These are phyloP conservation scores for Ceratocystis papillata DNA, from an alignment of 2,329 filamentous ascomycete species.

Conservation along the genomic window DNA sequence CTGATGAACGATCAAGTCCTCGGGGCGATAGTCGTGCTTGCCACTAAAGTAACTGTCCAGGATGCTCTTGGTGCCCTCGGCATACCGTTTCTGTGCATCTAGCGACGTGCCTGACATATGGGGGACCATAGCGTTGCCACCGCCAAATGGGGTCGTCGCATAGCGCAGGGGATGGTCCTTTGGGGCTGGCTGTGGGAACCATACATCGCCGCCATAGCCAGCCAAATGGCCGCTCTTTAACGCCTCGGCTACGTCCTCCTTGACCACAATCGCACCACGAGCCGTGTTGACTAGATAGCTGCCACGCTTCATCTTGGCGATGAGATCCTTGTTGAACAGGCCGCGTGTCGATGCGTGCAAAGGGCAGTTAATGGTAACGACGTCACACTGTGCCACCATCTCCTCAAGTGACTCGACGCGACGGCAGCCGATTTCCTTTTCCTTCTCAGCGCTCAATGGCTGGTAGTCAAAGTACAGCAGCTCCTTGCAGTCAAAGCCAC, in stretches of 20 bases:
- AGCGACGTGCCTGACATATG: constrained; percentile 99
- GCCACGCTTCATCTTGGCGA: constrained; percentile 98
- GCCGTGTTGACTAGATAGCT: constrained; percentile 98
- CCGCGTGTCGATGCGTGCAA: constrained; percentile 96
- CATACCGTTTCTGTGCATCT: constrained; percentile 90
- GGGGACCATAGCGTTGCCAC: constrained; percentile 96
- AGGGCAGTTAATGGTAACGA: constrained; percentile 99
- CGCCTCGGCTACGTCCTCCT: constrained; percentile 94
- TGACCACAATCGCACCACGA: constrained; percentile 96
- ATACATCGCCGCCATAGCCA: constrained; percentile 81
- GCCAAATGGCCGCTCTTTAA: constrained; percentile 84
- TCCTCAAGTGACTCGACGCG: constrained; percentile 85
- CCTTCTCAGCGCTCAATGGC: constrained; percentile 70
- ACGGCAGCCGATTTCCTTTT: constrained; percentile 91
- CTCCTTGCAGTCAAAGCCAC: constrained; percentile 99
- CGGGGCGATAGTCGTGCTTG: constrained; percentile 71
- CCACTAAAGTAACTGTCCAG: constrained; percentile 84
- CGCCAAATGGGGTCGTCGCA: constrained; percentile 88
- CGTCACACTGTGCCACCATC: constrained; percentile 84
- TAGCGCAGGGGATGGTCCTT: constrained; percentile 85
- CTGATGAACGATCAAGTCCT: constrained; percentile 82
- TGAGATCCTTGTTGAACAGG: constrained; percentile 96
- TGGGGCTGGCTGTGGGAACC: constrained; percentile 96
- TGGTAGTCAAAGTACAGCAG: constrained; percentile 99
- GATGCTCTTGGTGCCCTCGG: constrained; percentile 78